Evolutionary conservation across 1,284 basidiomycete genomes (phyloP), one percentile per base, ranked within the genome.

Genomic region (Fomitopsis betulina): DNA sequence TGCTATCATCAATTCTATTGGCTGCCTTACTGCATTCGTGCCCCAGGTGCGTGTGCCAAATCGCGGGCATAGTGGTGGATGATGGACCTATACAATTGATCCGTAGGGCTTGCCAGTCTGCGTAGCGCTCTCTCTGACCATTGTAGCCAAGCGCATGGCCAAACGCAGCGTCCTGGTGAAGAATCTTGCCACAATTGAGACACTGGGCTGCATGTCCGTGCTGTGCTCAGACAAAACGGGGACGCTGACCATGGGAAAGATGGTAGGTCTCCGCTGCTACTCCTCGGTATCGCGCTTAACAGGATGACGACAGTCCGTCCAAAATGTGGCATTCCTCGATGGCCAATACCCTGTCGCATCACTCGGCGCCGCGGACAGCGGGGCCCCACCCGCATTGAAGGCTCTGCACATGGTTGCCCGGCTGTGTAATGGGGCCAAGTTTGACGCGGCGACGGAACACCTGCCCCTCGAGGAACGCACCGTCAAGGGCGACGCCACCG

Each of bases 401-500:
- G 71, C 70, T 49, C 58, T 82, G 0, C 79, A 80, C 39, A 72
- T 76, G 56, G 67, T 84, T 35, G 74, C 80, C 33, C 78, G 80
- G 17, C 72, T 88, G 5, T 88, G 86, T 71, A 89, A 87, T 58
- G 82, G 78, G 8, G 86, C 87, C 0, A 75, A 73, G 35, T 88
- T 87, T 55, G 79, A 82, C 53, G 69, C 72, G n/a, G 62, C 70
- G 10, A 69, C 72, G 1, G 67, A 65, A 10, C 69, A 37, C 35
- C 9, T 10, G 4, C 35, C 68, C 71, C 1, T 30, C 27, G 69
- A 72, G 1, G 72, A 81, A 17, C 77, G 81, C 33, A 68, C 67
- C 37, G 69, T 87, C 64, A 82, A 83, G 60, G 86, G 86, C 10
- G 85, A 88, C 66, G 80, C 85, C 2, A 87, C 85, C 0, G 85